A percentile compares a stretch with the other conserved stretches of the same genome.
Evolutionary conservation across 169 alveolate genomes (phyloP).

Genomic region (Perkinsus olseni): DNA sequence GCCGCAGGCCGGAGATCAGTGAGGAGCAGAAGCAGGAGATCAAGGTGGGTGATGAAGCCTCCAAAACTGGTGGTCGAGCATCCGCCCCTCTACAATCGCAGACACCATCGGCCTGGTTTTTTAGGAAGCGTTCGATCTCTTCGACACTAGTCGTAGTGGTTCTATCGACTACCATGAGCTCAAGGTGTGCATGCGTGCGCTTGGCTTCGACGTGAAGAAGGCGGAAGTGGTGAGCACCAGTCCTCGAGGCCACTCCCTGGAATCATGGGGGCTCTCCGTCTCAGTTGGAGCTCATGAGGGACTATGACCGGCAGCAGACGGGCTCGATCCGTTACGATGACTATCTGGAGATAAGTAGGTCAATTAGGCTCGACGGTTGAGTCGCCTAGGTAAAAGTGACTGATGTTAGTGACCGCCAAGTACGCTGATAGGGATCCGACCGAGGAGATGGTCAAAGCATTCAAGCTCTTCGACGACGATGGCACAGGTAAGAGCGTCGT

Average conservation of each 20-base stretch:
- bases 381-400: neutral
- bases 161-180: slow-evolving; percentile 89
- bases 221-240: slow-evolving; percentile 62
- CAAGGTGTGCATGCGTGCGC: slow-evolving; percentile 97
- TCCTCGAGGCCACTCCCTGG: neutral
- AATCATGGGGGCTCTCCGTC: neutral
- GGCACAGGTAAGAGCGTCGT: slow-evolving; percentile 52
- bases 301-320: slow-evolving; percentile 66
- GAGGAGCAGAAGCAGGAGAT: slow-evolving; percentile 89
- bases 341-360: slow-evolving; percentile 33
- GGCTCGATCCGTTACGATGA: slow-evolving; percentile 30
- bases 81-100: neutral
- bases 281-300: slow-evolving; percentile 57
- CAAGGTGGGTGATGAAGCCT: slow-evolving; percentile 86
- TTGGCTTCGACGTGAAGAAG: slow-evolving; percentile 94
- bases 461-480: slow-evolving; percentile 90
- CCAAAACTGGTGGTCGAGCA: slow-evolving; percentile 78
- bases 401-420: slow-evolving; percentile 63
- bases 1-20: slow-evolving; percentile 51
- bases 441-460: slow-evolving; percentile 89
- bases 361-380: neutral
- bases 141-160: slow-evolving; percentile 95
- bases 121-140: slow-evolving; percentile 93
- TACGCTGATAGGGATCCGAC: slow-evolving; percentile 86
- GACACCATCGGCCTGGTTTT: neutral